Conservation (phyloP, 164 flowering plant genomes). For the Vitis riparia region DNA sequence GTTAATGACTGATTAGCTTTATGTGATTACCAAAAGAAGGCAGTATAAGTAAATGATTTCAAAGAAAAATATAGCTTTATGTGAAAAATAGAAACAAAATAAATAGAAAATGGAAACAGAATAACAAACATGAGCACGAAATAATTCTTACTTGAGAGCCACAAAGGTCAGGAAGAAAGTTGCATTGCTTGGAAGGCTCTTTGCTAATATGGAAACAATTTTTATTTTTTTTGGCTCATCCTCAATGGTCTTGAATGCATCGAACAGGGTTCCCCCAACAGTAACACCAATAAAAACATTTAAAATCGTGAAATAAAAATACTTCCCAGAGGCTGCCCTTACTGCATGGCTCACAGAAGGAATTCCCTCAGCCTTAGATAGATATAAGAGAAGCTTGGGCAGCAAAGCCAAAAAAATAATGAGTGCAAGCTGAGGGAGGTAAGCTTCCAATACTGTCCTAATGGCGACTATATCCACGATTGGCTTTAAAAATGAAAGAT, state of each 20-base stretch:
- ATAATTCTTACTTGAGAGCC: slow-evolving; percentile 75
- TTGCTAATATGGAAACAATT: slow-evolving; percentile 43
- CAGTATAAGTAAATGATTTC: too few relatives aligned
- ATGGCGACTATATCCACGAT: slow-evolving; percentile 40
- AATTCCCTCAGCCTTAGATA: slow-evolving; percentile 84
- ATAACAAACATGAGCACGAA: neutral
- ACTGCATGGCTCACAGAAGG: slow-evolving; percentile 71
- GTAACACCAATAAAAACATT: slow-evolving; percentile 96
- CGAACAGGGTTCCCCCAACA: slow-evolving; percentile 62
- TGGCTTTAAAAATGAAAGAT: slow-evolving; percentile 74
- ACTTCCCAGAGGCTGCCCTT: slow-evolving; percentile 94
- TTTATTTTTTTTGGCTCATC: slow-evolving; percentile 36
- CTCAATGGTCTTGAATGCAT: slow-evolving; percentile 52
- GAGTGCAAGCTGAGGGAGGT: slow-evolving; percentile 89
- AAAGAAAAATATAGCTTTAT: neutral
- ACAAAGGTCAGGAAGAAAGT: slow-evolving; percentile 93
- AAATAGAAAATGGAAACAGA: neutral
- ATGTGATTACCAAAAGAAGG: too few relatives aligned
- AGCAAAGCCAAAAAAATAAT: slow-evolving; percentile 76
- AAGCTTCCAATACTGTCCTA: slow-evolving; percentile 83
- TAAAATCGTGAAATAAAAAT: slow-evolving; percentile 78
- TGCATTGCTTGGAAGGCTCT: slow-evolving; percentile 71
- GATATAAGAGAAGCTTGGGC: slow-evolving; percentile 72
- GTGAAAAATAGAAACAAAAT: neutral
- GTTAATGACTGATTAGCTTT: too few relatives aligned